Evolutionary conservation across 176 grass and related monocot genomes (phyloP), one percentile per base, ranked within the genome.

Genomic region (Rhynchospora tenuis): DNA sequence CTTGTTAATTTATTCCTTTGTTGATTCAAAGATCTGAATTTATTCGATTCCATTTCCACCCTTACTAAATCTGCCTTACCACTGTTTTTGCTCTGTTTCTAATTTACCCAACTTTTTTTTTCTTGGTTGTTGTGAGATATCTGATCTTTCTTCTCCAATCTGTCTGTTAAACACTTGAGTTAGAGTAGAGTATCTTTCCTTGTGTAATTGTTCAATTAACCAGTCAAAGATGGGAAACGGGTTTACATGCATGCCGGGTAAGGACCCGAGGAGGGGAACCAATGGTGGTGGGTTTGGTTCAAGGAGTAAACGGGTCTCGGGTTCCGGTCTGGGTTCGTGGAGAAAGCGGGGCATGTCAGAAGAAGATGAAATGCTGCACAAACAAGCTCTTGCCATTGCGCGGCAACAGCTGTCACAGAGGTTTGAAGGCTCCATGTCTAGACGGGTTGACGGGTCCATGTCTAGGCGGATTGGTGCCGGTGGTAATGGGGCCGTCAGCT

Each of bases 281-380:
- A 65, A 68, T 13, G 81, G 12, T 22, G 73, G 73, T 11, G 82
- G 70, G 59, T 9, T 45, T 13, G 88, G 86, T 87, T 89, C 92
- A 22, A 86, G 91, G 54, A 93, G 89, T 88, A 93, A 93, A 87
- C 68, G 88, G 79, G 82, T 89, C 76, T 78, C 87, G 79, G 88
- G 87, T 86, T 83, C 89, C 22, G 87, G 84, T 46, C 51, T 89
- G 45, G 83, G 79, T 79, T 91, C 86, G 29, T 86, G 87, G 71
- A 87, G 89, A 58, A 83, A 88, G 59, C 89, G 92, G 88, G 83
- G 86, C 45, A 93, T 87, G 79, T 73, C 89, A 20, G 93, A 89
- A 17, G 96, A 99, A 88, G 96, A 95, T 85, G 93, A 99, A 89
- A 81, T 92, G 12, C 79, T 99, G 69, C 96, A 99, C 88, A 91